Evolutionary conservation across 306 rosid genomes (phyloP).

Genomic region (Albizia julibrissin): DNA sequence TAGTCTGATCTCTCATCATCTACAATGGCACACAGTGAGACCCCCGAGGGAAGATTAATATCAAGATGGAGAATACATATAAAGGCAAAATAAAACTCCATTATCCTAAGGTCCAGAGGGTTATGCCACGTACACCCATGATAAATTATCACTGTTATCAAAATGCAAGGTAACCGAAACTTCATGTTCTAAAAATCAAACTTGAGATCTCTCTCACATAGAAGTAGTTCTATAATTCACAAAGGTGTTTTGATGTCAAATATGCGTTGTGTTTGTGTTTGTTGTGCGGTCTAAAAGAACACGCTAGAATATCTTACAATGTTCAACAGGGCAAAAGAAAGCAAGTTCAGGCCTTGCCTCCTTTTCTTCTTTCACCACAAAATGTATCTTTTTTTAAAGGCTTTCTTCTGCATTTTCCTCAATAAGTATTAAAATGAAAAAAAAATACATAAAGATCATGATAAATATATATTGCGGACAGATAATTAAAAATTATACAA

Average conservation of each 20-base stretch:
- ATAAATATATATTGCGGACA: background rate
- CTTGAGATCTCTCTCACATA: conserved; percentile 14
- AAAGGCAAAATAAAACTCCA: conserved; percentile 1
- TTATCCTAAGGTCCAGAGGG: conserved; percentile 10
- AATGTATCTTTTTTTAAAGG: background rate
- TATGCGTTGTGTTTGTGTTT: background rate
- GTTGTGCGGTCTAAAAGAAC: background rate
- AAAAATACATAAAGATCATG: background rate
- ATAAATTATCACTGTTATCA: background rate
- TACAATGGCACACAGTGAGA: conserved; percentile 41
- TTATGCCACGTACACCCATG: background rate
- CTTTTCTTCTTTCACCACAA: background rate
- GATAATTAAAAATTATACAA: background rate
- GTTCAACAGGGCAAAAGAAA: conserved; percentile 17
- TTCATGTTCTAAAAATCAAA: background rate
- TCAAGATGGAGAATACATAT: background rate
- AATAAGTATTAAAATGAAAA: background rate
- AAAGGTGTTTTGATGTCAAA: conserved; percentile 14
- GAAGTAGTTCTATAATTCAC: conserved; percentile 13
- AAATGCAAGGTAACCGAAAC: background rate
- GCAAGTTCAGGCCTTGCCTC: background rate
- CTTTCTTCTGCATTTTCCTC: background rate
- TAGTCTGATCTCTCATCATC: conserved; percentile 80
- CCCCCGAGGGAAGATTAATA: conserved; percentile 8
- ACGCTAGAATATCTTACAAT: background rate